Evolutionary conservation across 2,329 filamentous ascomycete genomes (phyloP).

Genomic region (Beauveria rudraprayagi): DNA sequence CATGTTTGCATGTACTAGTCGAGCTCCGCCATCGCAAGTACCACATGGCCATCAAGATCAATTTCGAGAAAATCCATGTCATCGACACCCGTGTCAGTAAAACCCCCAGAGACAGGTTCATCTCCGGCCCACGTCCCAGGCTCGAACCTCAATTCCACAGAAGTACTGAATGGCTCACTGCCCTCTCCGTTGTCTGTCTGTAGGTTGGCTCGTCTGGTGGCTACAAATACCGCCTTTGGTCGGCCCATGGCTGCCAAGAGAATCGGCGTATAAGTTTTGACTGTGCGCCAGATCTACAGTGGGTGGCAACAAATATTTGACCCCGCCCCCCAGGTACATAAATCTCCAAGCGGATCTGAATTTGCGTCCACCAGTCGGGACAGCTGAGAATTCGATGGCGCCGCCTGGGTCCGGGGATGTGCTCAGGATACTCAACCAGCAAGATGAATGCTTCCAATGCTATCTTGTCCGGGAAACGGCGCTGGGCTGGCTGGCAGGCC

Average conservation of each 20-base stretch:
- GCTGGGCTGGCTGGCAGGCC: conserved; percentile 25
- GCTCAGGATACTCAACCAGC: conserved; percentile 25
- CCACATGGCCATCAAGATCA: conserved; percentile 23
- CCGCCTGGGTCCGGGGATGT: not conserved
- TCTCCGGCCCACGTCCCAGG: conserved; percentile 27
- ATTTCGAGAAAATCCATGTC: conserved; percentile 8
- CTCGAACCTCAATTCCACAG: conserved; percentile 13
- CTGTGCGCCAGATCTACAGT: not conserved
- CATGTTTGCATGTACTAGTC: not conserved
- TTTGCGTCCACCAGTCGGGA: not conserved
- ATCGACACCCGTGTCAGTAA: conserved; percentile 15
- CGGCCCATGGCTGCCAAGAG: not conserved
- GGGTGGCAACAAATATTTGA: no score
- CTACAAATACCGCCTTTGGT: not conserved
- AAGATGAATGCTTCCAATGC: conserved; percentile 20
- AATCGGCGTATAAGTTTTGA: not conserved
- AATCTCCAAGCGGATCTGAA: no score
- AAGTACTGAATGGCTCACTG: not conserved
- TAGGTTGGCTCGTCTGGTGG: not conserved
- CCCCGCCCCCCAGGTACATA: no score
- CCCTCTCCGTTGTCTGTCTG: no score
- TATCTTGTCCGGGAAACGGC: conserved; percentile 17
- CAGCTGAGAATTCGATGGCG: not conserved
- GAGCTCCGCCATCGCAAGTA: not conserved
- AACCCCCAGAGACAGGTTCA: conserved; percentile 19